phyloP scores from a whole-genome alignment of 2,329 filamentous ascomycete genomes.

The Acrocalymma vagum region DNA sequence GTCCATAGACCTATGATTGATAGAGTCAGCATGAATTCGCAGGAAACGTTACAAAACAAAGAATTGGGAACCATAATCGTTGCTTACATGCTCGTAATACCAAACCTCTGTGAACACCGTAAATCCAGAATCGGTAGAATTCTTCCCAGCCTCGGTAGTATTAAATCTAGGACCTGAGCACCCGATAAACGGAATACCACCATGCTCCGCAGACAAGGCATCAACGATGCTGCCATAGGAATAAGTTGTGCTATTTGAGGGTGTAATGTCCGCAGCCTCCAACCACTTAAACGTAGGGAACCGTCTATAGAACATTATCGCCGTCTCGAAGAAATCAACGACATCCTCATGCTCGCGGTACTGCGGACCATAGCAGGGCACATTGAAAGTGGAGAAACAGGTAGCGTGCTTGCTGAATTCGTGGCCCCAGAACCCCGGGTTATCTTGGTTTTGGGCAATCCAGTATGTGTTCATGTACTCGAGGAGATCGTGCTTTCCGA shows the following conservation, averaged over 20 bases:
- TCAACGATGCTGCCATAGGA: conserved; percentile 61
- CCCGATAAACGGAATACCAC: conserved; percentile 67
- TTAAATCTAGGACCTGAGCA: conserved; percentile 70
- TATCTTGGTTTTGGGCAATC: conserved; percentile 66
- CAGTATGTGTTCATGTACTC: conserved; percentile 73
- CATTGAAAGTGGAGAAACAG: conserved; percentile 72
- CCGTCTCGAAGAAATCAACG: conserved; percentile 70
- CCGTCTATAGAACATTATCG: conserved; percentile 64
- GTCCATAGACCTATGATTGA: conserved; percentile 53
- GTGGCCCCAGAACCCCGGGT: conserved; percentile 70
- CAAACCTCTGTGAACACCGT: conserved; percentile 70
- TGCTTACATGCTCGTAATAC: conserved; percentile 69
- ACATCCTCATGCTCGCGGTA: conserved; percentile 67
- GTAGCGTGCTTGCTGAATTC: conserved; percentile 75
- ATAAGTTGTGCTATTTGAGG: conserved; percentile 67
- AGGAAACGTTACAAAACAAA: not conserved
- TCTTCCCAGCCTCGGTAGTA: conserved; percentile 64
- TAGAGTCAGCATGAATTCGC: not conserved
- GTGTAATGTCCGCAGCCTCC: conserved; percentile 60
- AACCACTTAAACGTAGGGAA: conserved; percentile 71
- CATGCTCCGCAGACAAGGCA: conserved; percentile 60
- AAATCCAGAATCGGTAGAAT: conserved; percentile 63
- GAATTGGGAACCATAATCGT: not conserved
- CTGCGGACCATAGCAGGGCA: conserved; percentile 69
- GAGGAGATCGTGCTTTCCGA: conserved; percentile 68